Base-by-base conservation (phyloP, 345 rosid species). In the Nasturtium officinale region DNA sequence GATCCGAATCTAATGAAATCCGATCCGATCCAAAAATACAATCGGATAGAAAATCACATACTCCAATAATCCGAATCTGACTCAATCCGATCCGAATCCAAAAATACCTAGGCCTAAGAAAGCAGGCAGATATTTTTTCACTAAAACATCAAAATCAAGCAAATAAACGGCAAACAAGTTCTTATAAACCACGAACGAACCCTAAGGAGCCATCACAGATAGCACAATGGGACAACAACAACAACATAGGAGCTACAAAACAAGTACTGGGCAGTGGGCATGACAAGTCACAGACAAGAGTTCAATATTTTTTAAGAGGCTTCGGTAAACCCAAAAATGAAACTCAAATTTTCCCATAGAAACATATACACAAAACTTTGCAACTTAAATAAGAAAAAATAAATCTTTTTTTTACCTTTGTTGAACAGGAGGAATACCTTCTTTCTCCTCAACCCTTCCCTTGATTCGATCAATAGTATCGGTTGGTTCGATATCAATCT, bases 371-470 rank as follows among this genome's bases (percentile, higher is more conserved):
- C 25, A 23, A 23, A 23, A 23, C 25, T 2, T 23, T 23, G 25
- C 25, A 23, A 23, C 25, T 23, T 23, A 23, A 23, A 23, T 23
- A 23, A 2, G 2, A 1, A 23, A 23, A 42, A n/a, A 21, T 0
- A 5, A 30, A n/a, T 35, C 0, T 2, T 35, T 15, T 35, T 23
- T 23, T 23, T 23, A 87, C 97, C 98, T 88, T 75, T 94, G 98
- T 78, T 94, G 98, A 61, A 91, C 96, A 5, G 96, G 98, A 59
- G 98, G 98, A 69, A 94, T 94, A 45, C 98, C 98, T 82, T 91
- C 97, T 80, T 91, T 88, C 84, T 94, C 97, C 80, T 94, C 97
- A 23, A 90, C 97, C 1, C 96, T 80, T 75, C 89, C 97, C 85
- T 94, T 91, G 76, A 94, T 91, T 16, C 98, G 84, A 40, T 94